Percentiles rank a stretch among this genome's conserved stretches.
Conservation (phyloP, 352 stramenopile genomes). For the Phytophthora gonapodyides region DNA sequence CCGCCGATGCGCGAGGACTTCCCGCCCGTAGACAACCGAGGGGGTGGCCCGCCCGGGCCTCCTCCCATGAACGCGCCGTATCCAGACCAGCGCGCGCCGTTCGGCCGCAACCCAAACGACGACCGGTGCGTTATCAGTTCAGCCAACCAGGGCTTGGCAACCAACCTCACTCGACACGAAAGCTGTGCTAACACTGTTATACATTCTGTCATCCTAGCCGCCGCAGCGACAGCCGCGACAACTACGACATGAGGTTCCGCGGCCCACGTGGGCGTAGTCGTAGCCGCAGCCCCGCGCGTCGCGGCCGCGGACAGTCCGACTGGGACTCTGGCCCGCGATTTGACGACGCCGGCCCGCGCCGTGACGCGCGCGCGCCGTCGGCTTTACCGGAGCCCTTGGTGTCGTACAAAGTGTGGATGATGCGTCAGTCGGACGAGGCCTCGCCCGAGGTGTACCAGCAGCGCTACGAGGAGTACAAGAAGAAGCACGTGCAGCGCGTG, state of each 20-base stretch:
- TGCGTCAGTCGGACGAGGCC: constrained; percentile 83
- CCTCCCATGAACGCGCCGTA: constrained; percentile 37
- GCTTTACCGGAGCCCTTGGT: constrained; percentile 70
- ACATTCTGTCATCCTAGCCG: constrained; percentile 3
- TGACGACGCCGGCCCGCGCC: constrained; percentile 26
- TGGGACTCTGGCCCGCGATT: constrained; percentile 34
- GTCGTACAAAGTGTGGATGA: constrained; percentile 90
- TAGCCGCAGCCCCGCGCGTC: constrained; percentile 37
- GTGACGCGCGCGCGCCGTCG: constrained; percentile 40
- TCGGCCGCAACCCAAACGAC: constrained; percentile 35
- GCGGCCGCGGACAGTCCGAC: constrained; percentile 15
- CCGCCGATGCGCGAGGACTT: constrained; percentile 53
- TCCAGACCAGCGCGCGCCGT: constrained; percentile 28
- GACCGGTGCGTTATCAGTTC: constrained; percentile 20
- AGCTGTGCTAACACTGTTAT: background rate
- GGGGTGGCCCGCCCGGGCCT: constrained; percentile 16
- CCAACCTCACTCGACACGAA: too few relatives aligned
- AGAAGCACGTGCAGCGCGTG: constrained; percentile 80
- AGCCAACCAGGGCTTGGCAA: too few relatives aligned
- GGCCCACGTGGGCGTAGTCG: constrained; percentile 35
- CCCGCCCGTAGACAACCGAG: constrained; percentile 42
- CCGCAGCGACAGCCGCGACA: constrained; percentile 42
- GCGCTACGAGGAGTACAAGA: constrained; percentile 90
- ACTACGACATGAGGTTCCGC: constrained; percentile 39
- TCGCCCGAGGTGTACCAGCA: constrained; percentile 85